These are phyloP conservation scores for Cystofilobasidium bisporidii DNA, from an alignment of 768 basidiomycete species.

Conservation along the genomic window DNA sequence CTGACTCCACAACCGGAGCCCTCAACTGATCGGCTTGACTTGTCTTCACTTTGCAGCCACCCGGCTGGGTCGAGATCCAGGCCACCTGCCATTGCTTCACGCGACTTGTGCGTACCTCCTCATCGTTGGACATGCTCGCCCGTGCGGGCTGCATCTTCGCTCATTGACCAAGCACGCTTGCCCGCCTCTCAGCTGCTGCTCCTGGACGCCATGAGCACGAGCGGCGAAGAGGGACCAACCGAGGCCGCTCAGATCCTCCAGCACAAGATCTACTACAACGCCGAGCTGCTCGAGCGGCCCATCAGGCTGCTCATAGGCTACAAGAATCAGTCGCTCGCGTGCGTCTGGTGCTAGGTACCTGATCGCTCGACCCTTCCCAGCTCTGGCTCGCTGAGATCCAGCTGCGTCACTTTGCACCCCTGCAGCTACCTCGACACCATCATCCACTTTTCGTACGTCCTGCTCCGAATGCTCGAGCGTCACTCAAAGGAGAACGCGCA, in stretches of 20 bases:
- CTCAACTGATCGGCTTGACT: slow-evolving; percentile 4
- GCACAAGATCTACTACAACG: slow-evolving; percentile 88
- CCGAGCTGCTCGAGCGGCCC: slow-evolving; percentile 81
- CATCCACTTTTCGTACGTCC: slow-evolving; percentile 68
- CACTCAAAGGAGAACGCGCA: slow-evolving; percentile 64
- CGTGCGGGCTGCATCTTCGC: too few relatives aligned
- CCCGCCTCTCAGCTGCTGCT: slow-evolving; percentile 52
- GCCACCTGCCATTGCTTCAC: slow-evolving; percentile 89
- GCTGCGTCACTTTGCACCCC: background rate
- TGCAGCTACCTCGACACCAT: slow-evolving; percentile 73
- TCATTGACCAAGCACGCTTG: too few relatives aligned
- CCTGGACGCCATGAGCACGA: slow-evolving; percentile 68
- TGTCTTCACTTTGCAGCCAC: slow-evolving; percentile 55
- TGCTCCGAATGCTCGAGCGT: slow-evolving; percentile 81
- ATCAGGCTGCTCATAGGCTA: slow-evolving; percentile 66
- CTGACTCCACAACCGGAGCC: slow-evolving; percentile 11
- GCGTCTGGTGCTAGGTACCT: too few relatives aligned
- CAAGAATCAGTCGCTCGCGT: slow-evolving; percentile 56
- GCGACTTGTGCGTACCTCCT: slow-evolving; percentile 51
- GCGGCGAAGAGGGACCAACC: slow-evolving; percentile 48
- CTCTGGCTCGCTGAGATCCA: too few relatives aligned
- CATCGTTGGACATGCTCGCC: background rate
- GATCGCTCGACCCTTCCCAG: too few relatives aligned
- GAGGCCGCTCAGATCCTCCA: slow-evolving; percentile 75
- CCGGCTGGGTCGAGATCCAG: slow-evolving; percentile 86